phyloP scores from a whole-genome alignment of 257 asterid genomes.

The Osmanthus fragrans region DNA sequence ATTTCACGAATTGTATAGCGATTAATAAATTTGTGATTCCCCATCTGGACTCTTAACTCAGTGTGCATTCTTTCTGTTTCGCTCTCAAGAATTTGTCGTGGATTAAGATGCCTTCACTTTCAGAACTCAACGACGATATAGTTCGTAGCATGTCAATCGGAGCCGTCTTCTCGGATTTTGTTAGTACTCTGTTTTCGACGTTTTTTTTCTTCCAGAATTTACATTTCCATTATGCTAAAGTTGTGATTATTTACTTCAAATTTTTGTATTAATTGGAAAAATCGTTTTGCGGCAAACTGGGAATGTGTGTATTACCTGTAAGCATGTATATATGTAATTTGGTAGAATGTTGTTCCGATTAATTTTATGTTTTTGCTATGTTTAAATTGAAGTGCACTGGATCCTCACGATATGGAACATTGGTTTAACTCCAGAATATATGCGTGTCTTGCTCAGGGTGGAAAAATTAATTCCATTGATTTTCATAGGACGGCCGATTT shows the following conservation, averaged over 20 bases:
- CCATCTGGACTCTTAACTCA: background rate
- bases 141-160: constrained; percentile 80
- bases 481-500: constrained; percentile 88
- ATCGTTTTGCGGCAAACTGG: background rate
- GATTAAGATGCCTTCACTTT: constrained; percentile 45
- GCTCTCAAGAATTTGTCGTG: background rate
- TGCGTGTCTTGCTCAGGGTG: constrained; percentile 55
- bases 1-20: background rate
- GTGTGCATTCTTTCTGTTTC: background rate
- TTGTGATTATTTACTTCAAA: background rate
- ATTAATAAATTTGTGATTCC: background rate
- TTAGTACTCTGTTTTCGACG: constrained; percentile 33
- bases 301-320: background rate
- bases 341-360: background rate
- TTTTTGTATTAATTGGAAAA: background rate
- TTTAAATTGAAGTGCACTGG: background rate
- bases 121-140: constrained; percentile 66
- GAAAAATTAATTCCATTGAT: constrained; percentile 77
- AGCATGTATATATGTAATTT: background rate
- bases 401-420: constrained; percentile 5
- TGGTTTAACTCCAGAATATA: constrained; percentile 6
- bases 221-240: background rate
- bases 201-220: background rate
- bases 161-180: constrained; percentile 89
- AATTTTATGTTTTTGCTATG: background rate